Conservation (phyloP, 192 early-diverging fungal species). For the Diversispora epigaea region DNA sequence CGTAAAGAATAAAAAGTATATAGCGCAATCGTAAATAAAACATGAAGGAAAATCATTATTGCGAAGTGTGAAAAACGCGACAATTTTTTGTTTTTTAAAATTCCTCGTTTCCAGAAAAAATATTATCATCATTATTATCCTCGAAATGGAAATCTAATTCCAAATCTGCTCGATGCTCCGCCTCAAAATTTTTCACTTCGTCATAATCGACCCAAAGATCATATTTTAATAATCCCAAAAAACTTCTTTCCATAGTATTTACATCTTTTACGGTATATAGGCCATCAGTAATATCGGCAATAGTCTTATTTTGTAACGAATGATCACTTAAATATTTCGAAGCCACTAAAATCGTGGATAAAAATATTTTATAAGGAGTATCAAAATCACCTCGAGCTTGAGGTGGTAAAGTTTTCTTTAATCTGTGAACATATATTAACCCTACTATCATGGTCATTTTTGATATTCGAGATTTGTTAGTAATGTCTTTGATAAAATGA, state of each 20-base stretch:
- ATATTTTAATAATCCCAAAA: conserved; percentile 56
- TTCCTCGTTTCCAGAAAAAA: no score
- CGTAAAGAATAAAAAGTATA: no score
- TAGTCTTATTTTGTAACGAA: conserved; percentile 41
- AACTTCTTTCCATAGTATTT: conserved; percentile 60
- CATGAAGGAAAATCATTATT: no score
- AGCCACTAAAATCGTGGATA: conserved; percentile 67
- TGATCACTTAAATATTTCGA: conserved; percentile 64
- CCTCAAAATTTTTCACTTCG: conserved; percentile 47
- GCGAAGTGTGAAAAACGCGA: no score
- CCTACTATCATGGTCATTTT: conserved; percentile 57
- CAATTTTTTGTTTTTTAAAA: no score
- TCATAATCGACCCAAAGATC: conserved; percentile 53
- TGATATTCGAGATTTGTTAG: conserved; percentile 34
- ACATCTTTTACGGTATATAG: conserved; percentile 55
- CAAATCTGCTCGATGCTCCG: conserved; percentile 38
- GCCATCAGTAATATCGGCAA: conserved; percentile 47
- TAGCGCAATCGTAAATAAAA: no score
- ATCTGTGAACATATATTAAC: conserved; percentile 69
- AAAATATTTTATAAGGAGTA: conserved; percentile 72
- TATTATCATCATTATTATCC: no score
- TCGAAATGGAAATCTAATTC: conserved; percentile 16
- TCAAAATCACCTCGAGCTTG: conserved; percentile 66
- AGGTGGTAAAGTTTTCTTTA: conserved; percentile 60
- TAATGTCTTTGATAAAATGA: conserved; percentile 39